These are phyloP conservation scores for Echria macrotheca DNA, from an alignment of 495 filamentous ascomycete species.

Conservation along the genomic window DNA sequence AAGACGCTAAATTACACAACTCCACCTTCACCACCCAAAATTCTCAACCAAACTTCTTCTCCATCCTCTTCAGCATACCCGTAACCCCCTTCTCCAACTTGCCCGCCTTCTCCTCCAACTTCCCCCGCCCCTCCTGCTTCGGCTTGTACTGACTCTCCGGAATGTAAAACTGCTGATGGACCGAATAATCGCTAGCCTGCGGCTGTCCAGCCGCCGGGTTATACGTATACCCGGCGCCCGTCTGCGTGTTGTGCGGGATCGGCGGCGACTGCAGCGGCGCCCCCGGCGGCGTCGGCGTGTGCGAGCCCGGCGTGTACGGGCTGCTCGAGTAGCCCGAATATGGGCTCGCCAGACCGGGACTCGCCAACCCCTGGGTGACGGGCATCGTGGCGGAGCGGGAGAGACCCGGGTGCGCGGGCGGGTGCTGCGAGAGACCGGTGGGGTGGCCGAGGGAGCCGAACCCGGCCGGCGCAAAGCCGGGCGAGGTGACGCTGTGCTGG, in stretches of 20 bases:
- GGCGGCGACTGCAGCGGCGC: conserved; percentile 25
- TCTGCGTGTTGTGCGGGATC: conserved; percentile 21
- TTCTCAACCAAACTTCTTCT: conserved; percentile 68
- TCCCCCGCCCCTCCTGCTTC: conserved; percentile 47
- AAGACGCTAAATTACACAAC: background rate
- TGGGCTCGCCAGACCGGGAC: conserved; percentile 30
- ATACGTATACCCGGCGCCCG: conserved; percentile 54
- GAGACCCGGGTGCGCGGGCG: conserved; percentile 31
- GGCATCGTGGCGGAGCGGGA: conserved; percentile 41
- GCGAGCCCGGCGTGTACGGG: conserved; percentile 27
- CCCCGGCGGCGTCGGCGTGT: conserved; percentile 26
- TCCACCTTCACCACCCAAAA: background rate
- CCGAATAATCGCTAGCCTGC: conserved; percentile 46
- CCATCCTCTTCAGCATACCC: conserved; percentile 79
- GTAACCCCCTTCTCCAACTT: conserved; percentile 73
- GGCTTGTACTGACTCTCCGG: conserved; percentile 58
- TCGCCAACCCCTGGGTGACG: conserved; percentile 20
- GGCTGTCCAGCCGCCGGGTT: conserved; percentile 20
- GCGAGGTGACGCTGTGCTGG: conserved; percentile 33
- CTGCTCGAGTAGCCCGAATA: conserved; percentile 36
- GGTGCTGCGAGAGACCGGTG: conserved; percentile 27
- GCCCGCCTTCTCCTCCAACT: conserved; percentile 63
- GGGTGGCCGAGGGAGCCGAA: conserved; percentile 35
- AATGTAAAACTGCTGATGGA: conserved; percentile 73
- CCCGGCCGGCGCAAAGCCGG: conserved; percentile 35